Base-by-base conservation (phyloP, 2,329 filamentous ascomycete genomes). In the Helotiales sp. region DNA sequence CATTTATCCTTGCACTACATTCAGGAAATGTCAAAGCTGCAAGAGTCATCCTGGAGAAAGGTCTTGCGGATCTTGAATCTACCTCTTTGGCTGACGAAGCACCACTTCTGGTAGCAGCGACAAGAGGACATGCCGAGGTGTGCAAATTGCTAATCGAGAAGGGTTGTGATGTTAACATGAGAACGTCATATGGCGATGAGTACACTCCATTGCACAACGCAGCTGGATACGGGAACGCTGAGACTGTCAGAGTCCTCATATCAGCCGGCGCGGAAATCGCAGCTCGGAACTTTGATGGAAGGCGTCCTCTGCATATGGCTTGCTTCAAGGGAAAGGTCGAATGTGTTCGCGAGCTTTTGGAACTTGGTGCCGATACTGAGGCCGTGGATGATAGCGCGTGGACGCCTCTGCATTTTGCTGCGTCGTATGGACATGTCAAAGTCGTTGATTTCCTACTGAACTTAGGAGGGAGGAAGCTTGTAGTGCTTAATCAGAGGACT, bases 141-240 rank as follows among this genome's bases (percentile, higher is more conserved):
- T 60, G 57, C 40, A 26, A 60, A 37, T 28, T 60, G 7, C 20
- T 60, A 11, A 60, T 60, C 34, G 26, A 47, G 17, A 47, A 26
- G 20, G 57, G 57, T 5, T 60, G 57, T 45, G 57, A 60, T 47
- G 57, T 47, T 17, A 60, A 60, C n/a, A 30, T 45, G 37, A 60
- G 34, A 26, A 60, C 34, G 5, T 15, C 34, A 7, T 34, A 60
- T 47, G 57, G 57, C 6, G 57, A 60, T 43, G 40, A 60, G n/a
- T 60, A 26, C 24, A 47, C 57, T 6, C 57, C 57, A 20, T 22
- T 60, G 24, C 57, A 60, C 20, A 24, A 60, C 22, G 57, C 57
- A 8, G 57, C 57, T 28, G 34, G 40, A 1, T 43, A 47, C 8
- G 57, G 57, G 10, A 40, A 45, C 20, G 57, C 34, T n/a, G 40